Percentiles rank a stretch among this genome's conserved stretches.
These are phyloP conservation scores for Ehretia macrophylla DNA, from an alignment of 257 asterid species.

Conservation along the genomic window DNA sequence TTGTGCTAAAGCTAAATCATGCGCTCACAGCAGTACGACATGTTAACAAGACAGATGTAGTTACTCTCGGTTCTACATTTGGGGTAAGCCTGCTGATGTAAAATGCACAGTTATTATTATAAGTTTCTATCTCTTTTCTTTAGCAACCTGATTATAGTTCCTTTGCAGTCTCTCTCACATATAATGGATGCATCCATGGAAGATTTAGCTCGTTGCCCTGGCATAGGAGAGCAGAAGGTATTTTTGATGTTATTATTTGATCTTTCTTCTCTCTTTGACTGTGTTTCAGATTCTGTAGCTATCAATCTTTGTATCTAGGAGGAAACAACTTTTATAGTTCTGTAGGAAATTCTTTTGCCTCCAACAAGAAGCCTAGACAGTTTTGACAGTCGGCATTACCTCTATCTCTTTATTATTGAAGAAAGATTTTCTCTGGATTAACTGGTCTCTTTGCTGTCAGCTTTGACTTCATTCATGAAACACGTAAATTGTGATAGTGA, in stretches of 20 bases:
- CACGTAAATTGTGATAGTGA: no score
- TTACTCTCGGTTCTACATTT: conserved; percentile 94
- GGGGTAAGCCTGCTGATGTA: conserved; percentile 55
- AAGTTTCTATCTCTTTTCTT: background rate
- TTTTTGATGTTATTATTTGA: conserved; percentile 3
- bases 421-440: no score
- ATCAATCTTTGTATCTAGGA: no score
- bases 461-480: no score
- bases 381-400: no score
- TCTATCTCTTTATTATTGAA: no score
- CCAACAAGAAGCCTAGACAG: no score
- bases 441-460: no score
- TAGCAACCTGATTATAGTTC: background rate
- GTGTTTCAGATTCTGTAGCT: no score
- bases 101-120: no score
- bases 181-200: conserved; percentile 99
- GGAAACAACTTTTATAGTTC: no score
- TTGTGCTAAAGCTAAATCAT: conserved; percentile 56
- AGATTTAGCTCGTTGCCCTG: conserved; percentile 97
- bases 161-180: conserved; percentile 68
- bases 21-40: conserved; percentile 88
- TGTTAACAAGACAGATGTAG: conserved; percentile 98
- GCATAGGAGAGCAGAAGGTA: conserved; percentile 98
- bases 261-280: background rate
- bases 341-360: no score